Conservation (phyloP, 352 stramenopile genomes). For the Pythium insidiosum region DNA sequence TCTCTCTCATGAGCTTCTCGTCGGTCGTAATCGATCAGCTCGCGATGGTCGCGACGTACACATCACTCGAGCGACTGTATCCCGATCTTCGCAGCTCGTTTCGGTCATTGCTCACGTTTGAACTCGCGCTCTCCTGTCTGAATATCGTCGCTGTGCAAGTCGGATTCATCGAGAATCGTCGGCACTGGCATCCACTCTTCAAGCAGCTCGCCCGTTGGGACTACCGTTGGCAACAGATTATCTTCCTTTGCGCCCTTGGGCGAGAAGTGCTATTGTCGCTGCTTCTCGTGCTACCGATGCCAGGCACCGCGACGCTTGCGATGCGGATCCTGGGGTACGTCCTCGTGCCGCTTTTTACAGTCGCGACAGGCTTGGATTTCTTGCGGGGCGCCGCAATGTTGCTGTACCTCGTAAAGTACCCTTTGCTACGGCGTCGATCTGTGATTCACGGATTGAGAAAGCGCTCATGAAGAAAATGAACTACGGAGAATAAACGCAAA, state of each 20-base stretch:
- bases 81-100: constrained; percentile 29
- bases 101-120: constrained; percentile 36
- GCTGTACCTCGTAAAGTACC: constrained; percentile 39
- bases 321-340: constrained; percentile 30
- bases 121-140: constrained; percentile 43
- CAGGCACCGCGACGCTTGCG: constrained; percentile 7
- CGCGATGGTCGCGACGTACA: constrained; percentile 44
- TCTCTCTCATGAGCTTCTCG: constrained; percentile 61
- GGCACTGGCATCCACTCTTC: constrained; percentile 55
- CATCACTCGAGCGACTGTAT: constrained; percentile 45
- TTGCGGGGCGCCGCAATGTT: constrained; percentile 42
- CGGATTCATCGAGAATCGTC: constrained; percentile 50
- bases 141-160: constrained; percentile 44
- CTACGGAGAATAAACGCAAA: too few relatives aligned
- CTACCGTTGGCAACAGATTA: constrained; percentile 28
- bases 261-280: constrained; percentile 55
- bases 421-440: constrained; percentile 10
- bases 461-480: not conserved
- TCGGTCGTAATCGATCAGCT: constrained; percentile 65
- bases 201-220: constrained; percentile 51
- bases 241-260: constrained; percentile 41
- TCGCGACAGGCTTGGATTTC: constrained; percentile 50
- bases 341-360: constrained; percentile 48
- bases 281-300: constrained; percentile 50
- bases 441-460: not conserved